These are phyloP conservation scores for Exophiala dermatitidis DNA, from an alignment of 2,329 filamentous ascomycete genomes.

Conservation along the genomic window DNA sequence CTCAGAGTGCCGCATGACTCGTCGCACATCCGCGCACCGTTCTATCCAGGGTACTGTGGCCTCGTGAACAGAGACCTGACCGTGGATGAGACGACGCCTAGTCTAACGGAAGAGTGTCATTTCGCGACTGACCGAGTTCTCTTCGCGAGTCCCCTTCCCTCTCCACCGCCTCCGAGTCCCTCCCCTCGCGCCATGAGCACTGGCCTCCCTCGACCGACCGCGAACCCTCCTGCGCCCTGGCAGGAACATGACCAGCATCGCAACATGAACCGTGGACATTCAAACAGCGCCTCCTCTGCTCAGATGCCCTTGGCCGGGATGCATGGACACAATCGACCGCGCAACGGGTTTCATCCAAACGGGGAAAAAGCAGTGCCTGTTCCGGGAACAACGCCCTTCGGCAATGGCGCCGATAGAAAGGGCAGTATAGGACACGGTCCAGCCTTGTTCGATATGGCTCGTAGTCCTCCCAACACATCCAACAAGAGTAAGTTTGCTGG, in stretches of 20 bases:
- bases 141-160: neutral
- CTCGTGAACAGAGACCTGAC: neutral
- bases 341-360: constrained; percentile 13
- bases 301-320: constrained; percentile 7
- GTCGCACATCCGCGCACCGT: constrained; percentile 14
- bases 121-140: neutral
- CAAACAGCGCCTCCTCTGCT: constrained; percentile 12
- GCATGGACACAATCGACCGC: constrained; percentile 11
- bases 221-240: constrained; percentile 10
- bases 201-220: constrained; percentile 14
- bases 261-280: constrained; percentile 14
- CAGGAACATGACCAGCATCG: constrained; percentile 14
- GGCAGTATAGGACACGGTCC: constrained; percentile 22
- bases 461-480: constrained; percentile 41
- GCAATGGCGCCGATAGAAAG: constrained; percentile 19
- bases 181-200: constrained; percentile 7
- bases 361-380: constrained; percentile 20
- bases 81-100: neutral
- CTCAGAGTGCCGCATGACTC: constrained; percentile 21
- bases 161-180: neutral
- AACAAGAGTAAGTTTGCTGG: constrained; percentile 34
- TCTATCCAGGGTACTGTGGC: constrained; percentile 9
- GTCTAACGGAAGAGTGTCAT: no score
- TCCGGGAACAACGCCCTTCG: constrained; percentile 10
- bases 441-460: constrained; percentile 38